phyloP scores from a whole-genome alignment of 2,329 filamentous ascomycete genomes.

The Eurotiales sp. region DNA sequence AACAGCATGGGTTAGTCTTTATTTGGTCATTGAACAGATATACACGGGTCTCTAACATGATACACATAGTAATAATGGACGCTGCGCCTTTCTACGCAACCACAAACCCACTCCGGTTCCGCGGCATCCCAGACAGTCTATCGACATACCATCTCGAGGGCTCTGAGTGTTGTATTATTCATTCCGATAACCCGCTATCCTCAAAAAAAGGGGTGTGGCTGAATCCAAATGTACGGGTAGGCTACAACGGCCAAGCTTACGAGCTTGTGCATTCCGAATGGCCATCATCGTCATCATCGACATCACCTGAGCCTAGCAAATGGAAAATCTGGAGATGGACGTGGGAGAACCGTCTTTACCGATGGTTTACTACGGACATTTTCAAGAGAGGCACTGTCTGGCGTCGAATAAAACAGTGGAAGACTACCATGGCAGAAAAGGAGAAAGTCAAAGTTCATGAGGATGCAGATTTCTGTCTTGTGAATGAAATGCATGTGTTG shows the following conservation, averaged over 20 bases:
- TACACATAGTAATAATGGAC: conserved; percentile 12
- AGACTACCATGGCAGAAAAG: neutral
- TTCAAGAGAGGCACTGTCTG: conserved; percentile 27
- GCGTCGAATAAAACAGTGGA: conserved; percentile 37
- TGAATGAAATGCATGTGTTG: conserved; percentile 61
- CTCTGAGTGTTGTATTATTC: conserved; percentile 60
- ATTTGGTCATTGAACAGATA: no score
- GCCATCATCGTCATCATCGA: neutral
- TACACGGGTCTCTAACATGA: neutral
- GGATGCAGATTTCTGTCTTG: conserved; percentile 49
- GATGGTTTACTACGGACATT: conserved; percentile 40
- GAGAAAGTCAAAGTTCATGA: conserved; percentile 11
- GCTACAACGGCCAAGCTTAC: conserved; percentile 57
- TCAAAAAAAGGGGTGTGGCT: conserved; percentile 56
- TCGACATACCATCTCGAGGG: conserved; percentile 55
- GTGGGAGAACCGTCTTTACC: conserved; percentile 56
- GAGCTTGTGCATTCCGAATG: conserved; percentile 33
- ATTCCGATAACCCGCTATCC: conserved; percentile 62
- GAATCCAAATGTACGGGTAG: conserved; percentile 67
- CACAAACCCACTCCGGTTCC: conserved; percentile 44
- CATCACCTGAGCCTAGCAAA: conserved; percentile 44
- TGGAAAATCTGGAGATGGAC: conserved; percentile 50
- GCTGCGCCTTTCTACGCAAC: conserved; percentile 16
- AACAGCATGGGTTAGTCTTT: conserved; percentile 53
- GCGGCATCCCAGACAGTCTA: conserved; percentile 49